These are phyloP conservation scores for Lepiota brunneoincarnata DNA, from an alignment of 768 basidiomycete species.

Conservation along the genomic window DNA sequence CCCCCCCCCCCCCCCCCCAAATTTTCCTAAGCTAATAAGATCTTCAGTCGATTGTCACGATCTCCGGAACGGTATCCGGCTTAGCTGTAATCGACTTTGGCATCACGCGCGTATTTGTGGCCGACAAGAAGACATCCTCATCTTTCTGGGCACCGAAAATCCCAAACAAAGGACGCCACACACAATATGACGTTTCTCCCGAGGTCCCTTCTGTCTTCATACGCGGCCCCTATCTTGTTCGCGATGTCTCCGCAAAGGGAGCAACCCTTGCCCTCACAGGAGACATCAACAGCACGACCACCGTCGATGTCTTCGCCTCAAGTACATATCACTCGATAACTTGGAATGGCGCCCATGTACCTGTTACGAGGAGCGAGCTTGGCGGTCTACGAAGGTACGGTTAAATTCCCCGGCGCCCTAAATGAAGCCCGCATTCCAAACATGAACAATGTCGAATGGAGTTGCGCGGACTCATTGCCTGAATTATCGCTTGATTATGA, in stretches of 20 bases:
- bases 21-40: too few relatives aligned
- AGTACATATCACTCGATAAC: slow-evolving; percentile 38
- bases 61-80: slow-evolving; percentile 40
- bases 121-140: slow-evolving; percentile 55
- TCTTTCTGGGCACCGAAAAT: slow-evolving; percentile 64
- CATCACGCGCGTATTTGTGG: slow-evolving; percentile 48
- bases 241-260: slow-evolving; percentile 23
- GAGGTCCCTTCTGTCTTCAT: slow-evolving; percentile 28
- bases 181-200: slow-evolving; percentile 27
- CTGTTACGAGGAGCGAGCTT: slow-evolving; percentile 23
- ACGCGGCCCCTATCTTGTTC: slow-evolving; percentile 33
- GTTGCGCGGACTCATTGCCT: slow-evolving; percentile 58
- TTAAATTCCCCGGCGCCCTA: slow-evolving; percentile 23
- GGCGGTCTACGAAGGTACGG: slow-evolving; percentile 24
- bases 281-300: slow-evolving; percentile 51
- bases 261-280: slow-evolving; percentile 35
- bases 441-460: slow-evolving; percentile 47
- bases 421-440: slow-evolving; percentile 30
- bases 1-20: too few relatives aligned
- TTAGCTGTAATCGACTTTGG: slow-evolving; percentile 40
- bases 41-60: slow-evolving; percentile 31
- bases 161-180: slow-evolving; percentile 15
- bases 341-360: slow-evolving; percentile 56
- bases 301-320: slow-evolving; percentile 54
- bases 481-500: slow-evolving; percentile 51